A percentile compares a stretch with the other conserved stretches of the same genome.
Conservation (phyloP, 106 monocot species). For the Apostasia shenzhenica region DNA sequence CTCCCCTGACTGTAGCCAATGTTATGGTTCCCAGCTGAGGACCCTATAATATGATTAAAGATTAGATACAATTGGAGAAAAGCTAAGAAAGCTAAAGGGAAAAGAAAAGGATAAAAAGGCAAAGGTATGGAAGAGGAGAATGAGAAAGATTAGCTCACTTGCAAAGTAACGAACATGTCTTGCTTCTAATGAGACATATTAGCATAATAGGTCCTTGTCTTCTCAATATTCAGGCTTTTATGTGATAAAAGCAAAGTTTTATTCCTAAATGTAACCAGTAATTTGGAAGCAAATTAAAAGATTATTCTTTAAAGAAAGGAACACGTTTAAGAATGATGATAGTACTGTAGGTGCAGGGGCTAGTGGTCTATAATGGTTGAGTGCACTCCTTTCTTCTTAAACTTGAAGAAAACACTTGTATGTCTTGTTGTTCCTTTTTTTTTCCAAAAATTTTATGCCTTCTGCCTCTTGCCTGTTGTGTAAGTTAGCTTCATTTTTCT, state of each 20-base stretch:
- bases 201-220: background rate
- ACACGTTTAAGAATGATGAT: background rate
- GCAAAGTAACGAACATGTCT: background rate
- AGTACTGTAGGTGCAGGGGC: too few species aligned
- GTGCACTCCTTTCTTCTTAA: too few species aligned
- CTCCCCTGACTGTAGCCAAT: slow-evolving; percentile 1
- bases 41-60: background rate
- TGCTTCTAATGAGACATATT: background rate
- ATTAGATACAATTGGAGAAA: background rate
- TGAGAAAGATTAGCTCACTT: background rate
- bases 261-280: background rate
- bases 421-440: too few species aligned
- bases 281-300: background rate
- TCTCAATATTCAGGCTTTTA: slow-evolving; percentile 1
- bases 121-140: background rate
- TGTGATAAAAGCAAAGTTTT: background rate
- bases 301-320: background rate
- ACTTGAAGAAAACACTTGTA: too few species aligned
- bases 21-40: background rate
- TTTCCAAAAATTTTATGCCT: too few species aligned
- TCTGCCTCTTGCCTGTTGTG: too few species aligned
- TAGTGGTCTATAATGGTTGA: background rate
- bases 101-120: slow-evolving; percentile 7
- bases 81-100: slow-evolving; percentile 4
- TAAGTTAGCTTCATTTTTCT: too few species aligned